phyloP scores from a whole-genome alignment of 176 grass and related monocot genomes.

The Carex kokanica region DNA sequence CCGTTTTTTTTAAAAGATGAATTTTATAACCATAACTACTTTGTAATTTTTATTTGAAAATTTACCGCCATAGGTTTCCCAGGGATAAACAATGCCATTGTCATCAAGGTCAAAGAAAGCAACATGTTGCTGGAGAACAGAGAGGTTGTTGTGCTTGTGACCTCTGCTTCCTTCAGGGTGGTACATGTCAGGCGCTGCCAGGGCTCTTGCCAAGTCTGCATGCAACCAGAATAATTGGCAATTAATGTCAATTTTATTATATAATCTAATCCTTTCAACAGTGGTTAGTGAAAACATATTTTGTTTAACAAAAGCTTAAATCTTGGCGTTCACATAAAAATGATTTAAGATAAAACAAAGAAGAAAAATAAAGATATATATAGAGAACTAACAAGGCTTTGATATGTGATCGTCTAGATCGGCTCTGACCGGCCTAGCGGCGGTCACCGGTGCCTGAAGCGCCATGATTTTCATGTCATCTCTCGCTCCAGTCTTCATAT shows the following conservation, averaged over 20 bases:
- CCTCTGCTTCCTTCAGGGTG: slow-evolving; percentile 48
- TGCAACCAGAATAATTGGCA: not conserved
- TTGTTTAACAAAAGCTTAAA: not conserved
- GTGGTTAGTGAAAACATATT: no score
- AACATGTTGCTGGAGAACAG: slow-evolving; percentile 37
- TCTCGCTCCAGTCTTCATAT: not conserved
- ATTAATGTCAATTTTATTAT: not conserved
- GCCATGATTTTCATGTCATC: slow-evolving; percentile 24
- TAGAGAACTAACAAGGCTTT: slow-evolving; percentile 6
- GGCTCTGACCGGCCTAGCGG: not conserved
- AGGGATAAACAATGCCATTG: slow-evolving; percentile 43
- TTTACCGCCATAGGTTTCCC: slow-evolving; percentile 46
- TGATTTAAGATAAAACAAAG: not conserved
- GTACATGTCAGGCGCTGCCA: slow-evolving; percentile 41
- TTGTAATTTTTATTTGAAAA: not conserved
- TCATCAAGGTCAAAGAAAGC: slow-evolving; percentile 41
- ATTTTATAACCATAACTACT: not conserved
- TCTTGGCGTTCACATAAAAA: not conserved
- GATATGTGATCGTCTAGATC: slow-evolving; percentile 23
- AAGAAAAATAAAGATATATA: not conserved
- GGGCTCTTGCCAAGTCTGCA: slow-evolving; percentile 41
- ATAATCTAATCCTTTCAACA: no score
- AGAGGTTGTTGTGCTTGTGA: slow-evolving; percentile 40
- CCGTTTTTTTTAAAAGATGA: no score
- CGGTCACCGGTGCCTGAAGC: slow-evolving; percentile 14